phyloP scores from a whole-genome alignment of 805 yeast species.

The Torulaspora microellipsoides region DNA sequence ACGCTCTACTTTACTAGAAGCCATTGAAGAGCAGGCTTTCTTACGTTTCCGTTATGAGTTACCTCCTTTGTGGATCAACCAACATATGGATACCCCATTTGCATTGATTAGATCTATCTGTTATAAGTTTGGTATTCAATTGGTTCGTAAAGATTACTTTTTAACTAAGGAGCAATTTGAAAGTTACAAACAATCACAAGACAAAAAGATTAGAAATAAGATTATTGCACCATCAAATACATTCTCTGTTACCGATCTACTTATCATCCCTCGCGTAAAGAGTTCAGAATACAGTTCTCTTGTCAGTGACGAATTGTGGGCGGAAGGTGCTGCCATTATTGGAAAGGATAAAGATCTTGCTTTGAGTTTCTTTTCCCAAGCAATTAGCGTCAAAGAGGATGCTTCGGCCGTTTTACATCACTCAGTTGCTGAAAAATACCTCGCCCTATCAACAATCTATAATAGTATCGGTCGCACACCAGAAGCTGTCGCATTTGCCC shows the following conservation, averaged over 20 bases:
- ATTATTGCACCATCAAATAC: constrained; percentile 37
- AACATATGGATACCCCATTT: constrained; percentile 38
- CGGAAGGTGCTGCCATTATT: constrained; percentile 49
- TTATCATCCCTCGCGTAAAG: constrained; percentile 72
- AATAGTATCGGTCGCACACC: constrained; percentile 51
- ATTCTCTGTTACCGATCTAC: constrained; percentile 57
- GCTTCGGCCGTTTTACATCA: constrained; percentile 77
- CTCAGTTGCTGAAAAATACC: constrained; percentile 68
- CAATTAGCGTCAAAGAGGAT: constrained; percentile 72
- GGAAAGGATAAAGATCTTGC: constrained; percentile 50
- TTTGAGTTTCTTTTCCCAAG: constrained; percentile 58
- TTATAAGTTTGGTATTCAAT: constrained; percentile 79
- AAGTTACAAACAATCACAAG: constrained; percentile 28
- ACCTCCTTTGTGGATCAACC: constrained; percentile 44
- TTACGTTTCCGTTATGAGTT: constrained; percentile 61
- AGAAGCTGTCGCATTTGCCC: constrained; percentile 59
- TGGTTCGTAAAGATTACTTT: constrained; percentile 46
- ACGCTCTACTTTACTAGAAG: constrained; percentile 40
- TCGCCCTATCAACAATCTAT: constrained; percentile 61
- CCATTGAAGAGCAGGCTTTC: constrained; percentile 50
- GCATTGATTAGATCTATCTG: constrained; percentile 65
- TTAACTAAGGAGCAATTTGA: constrained; percentile 40
- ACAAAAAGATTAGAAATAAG: constrained; percentile 37
- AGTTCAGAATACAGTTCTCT: constrained; percentile 62
- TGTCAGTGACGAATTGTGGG: constrained; percentile 71